Base-by-base conservation (phyloP, 345 rosid genomes). In the Arabis hirsuta region DNA sequence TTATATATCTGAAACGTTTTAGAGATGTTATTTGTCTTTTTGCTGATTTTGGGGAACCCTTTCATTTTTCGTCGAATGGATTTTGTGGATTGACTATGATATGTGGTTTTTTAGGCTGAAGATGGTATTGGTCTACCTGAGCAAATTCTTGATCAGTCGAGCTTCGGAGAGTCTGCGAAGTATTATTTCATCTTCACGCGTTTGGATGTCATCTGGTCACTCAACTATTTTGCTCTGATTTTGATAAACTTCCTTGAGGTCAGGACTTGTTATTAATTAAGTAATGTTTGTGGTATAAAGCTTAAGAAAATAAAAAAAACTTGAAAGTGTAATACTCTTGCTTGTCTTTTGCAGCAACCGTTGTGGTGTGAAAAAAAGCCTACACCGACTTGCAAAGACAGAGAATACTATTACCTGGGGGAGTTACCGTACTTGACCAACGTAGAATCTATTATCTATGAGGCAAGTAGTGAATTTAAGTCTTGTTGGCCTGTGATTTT, bases 71-170 rank as follows among this genome's bases (percentile, higher is more conserved):
- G 8, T 9, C 41, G 5, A 52, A 12, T 16, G 7, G 52, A 9
- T 44, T 58, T 48, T 12, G 16, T 72, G 66, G 31, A 12, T 66
- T 45, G 57, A 51, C 22, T 76, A 39, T 65, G 57, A 12, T 38
- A 5, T 76, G 51, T 57, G 41, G 12, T 39, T 65, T 73, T 53
- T 29, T 80, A 95, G 99, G 97, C 97, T 62, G 96, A 84, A 83
- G 99, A 95, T 80, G 97, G 99, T 31, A 77, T 88, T 29, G 99
- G 99, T 9, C 79, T 95, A 32, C 96, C 99, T 0, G 97, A 88
- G 83, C 81, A 95, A 79, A 81, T 95, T 52, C 97, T 95, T 46
- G 90, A 88, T 55, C 86, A 86, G 45, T 69, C 88, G 20, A 79
- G 81, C 78, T 95, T 95, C 12, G 90, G 79, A 32, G 77, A 69